Conservation (phyloP, 192 early-diverging fungal genomes). For the Coemansia sp. region DNA sequence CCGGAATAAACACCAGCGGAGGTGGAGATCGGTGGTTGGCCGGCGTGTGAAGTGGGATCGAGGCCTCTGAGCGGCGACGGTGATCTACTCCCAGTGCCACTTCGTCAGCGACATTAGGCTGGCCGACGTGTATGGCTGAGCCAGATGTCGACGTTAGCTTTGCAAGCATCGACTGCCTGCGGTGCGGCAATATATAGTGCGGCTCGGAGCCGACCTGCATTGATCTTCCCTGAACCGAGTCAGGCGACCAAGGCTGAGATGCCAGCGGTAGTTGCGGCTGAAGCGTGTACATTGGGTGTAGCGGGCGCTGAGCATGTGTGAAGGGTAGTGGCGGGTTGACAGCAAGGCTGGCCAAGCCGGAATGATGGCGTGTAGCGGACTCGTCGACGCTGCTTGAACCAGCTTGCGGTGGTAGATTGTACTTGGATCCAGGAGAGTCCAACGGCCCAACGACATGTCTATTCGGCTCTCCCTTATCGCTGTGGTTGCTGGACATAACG, state of each 20-base stretch:
- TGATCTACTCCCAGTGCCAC: not conserved
- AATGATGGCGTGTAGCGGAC: not conserved
- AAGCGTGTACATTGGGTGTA: not conserved
- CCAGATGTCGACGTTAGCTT: not conserved
- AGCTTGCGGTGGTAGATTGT: not conserved
- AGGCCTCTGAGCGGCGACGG: not conserved
- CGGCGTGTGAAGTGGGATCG: not conserved
- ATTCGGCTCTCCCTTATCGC: not conserved
- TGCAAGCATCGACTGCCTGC: not conserved
- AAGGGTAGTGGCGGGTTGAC: not conserved
- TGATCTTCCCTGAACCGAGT: not conserved
- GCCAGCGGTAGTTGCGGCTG: not conserved
- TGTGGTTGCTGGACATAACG: not conserved
- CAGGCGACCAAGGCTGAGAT: not conserved
- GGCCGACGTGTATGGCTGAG: not conserved
- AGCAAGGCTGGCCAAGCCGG: not conserved
- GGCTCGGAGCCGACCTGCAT: not conserved
- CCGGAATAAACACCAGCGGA: conserved; percentile 19
- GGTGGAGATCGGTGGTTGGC: not conserved
- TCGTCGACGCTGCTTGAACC: not conserved
- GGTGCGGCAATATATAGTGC: not conserved
- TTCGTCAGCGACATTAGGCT: not conserved
- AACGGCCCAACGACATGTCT: not conserved
- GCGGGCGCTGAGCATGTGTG: not conserved
- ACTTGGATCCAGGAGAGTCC: not conserved